Base-by-base conservation (phyloP, 2,329 filamentous ascomycete species). In the Cryphonectria naterciae region DNA sequence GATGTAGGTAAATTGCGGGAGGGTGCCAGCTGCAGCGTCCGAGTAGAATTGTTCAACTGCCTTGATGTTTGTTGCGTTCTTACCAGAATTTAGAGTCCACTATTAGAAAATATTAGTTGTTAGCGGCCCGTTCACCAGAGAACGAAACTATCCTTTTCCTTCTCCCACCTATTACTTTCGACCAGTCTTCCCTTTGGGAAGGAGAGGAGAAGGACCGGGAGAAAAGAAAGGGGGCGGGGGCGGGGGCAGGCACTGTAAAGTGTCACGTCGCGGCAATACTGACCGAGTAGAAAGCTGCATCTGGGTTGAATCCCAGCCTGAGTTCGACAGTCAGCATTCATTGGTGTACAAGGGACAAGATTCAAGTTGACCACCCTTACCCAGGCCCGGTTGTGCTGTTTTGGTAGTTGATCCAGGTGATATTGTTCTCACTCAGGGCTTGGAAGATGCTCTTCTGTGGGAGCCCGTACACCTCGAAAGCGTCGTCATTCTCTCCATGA, bases 391-490 rank as follows among this genome's bases (percentile, higher is more conserved):
- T 76, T 15, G 78, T 81, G 52, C 81, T 78, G 75, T 84, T 82
- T 62, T 81, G 79, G 76, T 85, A 86, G 76, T 86, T 85, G 68
- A 79, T 80, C 84, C 84, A 86, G 58, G 77, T 77, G 71, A 82
- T 79, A 68, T 77, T 77, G 28, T 77, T 76, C 68, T 83, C 81
- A 0, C 78, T 80, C 37, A 85, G 74, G 17, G 80, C 76, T 77
- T 84, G 78, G 77, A 84, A 84, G 74, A 84, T 80, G 70, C 78
- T 78, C 62, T 71, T 74, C 72, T 79, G 76, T 60, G 74, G 72
- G 67, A 79, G 75, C 8, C 73, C 77, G 73, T 72, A 80, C 72
- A 61, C 74, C 17, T 74, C 70, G 66, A 77, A 77, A 39, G 68
- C 71, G 1, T 75, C 74, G 65, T 78, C 76, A 71, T 80, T 80